phyloP scores from a whole-genome alignment of 768 basidiomycete species.

The Tulasnella sp. region DNA sequence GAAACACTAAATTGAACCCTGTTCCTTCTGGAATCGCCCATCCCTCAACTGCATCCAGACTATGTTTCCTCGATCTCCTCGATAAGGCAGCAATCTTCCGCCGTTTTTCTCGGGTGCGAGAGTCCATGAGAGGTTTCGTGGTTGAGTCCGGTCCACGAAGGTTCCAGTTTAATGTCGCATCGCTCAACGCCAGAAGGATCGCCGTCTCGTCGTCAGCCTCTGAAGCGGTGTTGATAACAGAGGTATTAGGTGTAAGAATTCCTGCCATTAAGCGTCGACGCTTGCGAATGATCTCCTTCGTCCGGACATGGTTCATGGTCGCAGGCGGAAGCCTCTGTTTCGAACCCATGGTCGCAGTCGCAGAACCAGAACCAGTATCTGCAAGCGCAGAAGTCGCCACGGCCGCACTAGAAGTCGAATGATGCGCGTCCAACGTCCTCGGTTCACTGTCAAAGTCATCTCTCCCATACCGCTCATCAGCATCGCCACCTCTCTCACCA shows the following conservation, averaged over 20 bases:
- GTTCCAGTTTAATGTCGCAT: conserved; percentile 30
- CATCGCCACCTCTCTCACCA: conserved; percentile 33
- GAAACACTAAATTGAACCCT: conserved; percentile 54
- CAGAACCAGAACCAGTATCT: background rate
- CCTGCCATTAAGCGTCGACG: conserved; percentile 62
- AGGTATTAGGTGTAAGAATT: conserved; percentile 57
- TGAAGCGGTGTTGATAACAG: conserved; percentile 26
- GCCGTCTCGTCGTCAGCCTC: background rate
- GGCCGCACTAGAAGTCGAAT: background rate
- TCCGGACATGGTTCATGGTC: conserved; percentile 52
- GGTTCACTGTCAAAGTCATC: conserved; percentile 25
- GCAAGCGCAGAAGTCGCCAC: background rate
- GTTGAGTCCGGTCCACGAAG: background rate
- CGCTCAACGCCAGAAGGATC: conserved; percentile 28
- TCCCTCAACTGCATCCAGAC: background rate
- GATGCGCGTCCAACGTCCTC: background rate
- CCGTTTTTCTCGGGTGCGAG: background rate
- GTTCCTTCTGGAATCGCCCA: conserved; percentile 25
- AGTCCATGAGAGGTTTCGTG: background rate
- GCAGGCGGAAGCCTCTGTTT: conserved; percentile 13
- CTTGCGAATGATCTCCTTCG: conserved; percentile 60
- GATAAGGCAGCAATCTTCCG: background rate
- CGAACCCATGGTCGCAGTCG: background rate
- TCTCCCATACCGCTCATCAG: conserved; percentile 26
- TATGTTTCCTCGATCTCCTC: background rate